These are phyloP conservation scores for Ceratobasidium sp. DNA, from an alignment of 1,284 basidiomycete genomes.

Conservation along the genomic window DNA sequence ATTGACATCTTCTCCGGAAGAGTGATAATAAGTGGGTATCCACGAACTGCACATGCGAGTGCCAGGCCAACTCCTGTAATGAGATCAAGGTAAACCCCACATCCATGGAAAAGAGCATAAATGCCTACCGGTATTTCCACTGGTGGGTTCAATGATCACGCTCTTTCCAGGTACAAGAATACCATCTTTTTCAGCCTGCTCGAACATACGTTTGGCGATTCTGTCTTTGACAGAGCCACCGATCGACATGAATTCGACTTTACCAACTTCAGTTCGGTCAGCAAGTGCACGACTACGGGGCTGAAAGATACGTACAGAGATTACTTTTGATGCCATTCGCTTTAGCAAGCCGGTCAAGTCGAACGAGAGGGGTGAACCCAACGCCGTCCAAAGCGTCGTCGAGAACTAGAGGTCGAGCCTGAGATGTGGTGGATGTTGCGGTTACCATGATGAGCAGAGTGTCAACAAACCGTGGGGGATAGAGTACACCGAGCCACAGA, in stretches of 20 bases:
- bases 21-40: conserved; percentile 92
- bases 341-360: conserved; percentile 80
- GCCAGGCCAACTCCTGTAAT: conserved; percentile 86
- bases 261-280: conserved; percentile 66
- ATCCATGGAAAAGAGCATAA: neutral
- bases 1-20: conserved; percentile 96
- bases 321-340: conserved; percentile 87
- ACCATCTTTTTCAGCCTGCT: conserved; percentile 87
- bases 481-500: no score
- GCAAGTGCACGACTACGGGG: neutral
- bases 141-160: conserved; percentile 92
- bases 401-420: conserved; percentile 57
- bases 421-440: no score
- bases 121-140: conserved; percentile 94
- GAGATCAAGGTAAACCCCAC: neutral
- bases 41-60: conserved; percentile 90
- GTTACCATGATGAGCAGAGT: no score
- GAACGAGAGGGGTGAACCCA: conserved; percentile 89
- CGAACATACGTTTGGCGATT: conserved; percentile 95
- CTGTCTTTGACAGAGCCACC: conserved; percentile 97
- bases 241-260: conserved; percentile 88
- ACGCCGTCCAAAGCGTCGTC: conserved; percentile 78
- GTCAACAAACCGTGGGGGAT: no score
- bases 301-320: conserved; percentile 63
- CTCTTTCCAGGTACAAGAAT: conserved; percentile 82